These are phyloP conservation scores for Penicillium sp. DNA, from an alignment of 2,329 filamentous ascomycete genomes.

Conservation along the genomic window DNA sequence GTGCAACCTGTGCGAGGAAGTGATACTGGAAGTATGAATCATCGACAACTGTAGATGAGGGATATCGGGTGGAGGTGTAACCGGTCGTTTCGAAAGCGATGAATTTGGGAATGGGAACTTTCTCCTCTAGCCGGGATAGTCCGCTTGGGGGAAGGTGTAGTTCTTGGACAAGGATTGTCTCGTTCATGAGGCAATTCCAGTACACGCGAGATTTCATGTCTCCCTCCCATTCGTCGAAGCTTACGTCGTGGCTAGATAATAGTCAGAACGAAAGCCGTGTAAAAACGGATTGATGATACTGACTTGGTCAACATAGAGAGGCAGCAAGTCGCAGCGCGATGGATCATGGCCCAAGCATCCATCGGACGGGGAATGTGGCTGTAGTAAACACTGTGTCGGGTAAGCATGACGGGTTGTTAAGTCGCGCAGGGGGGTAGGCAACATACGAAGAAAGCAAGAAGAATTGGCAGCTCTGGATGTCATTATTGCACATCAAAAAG, in stretches of 20 bases:
- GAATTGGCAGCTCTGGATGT: slow-evolving; percentile 55
- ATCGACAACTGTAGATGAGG: slow-evolving; percentile 46
- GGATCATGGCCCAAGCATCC: slow-evolving; percentile 58
- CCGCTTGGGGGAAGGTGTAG: slow-evolving; percentile 55
- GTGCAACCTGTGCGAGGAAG: slow-evolving; percentile 59
- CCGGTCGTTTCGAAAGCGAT: slow-evolving; percentile 46
- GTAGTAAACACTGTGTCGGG: slow-evolving; percentile 46
- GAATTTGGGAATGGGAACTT: slow-evolving; percentile 57
- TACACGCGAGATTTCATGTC: slow-evolving; percentile 60
- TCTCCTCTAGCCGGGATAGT: slow-evolving; percentile 54
- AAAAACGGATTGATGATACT: slow-evolving; percentile 11
- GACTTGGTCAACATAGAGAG: slow-evolving; percentile 51
- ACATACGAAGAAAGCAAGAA: slow-evolving; percentile 53
- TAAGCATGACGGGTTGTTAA: slow-evolving; percentile 13
- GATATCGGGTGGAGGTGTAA: slow-evolving; percentile 34
- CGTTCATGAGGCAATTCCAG: slow-evolving; percentile 60
- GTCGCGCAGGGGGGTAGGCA: no score
- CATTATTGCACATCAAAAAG: slow-evolving; percentile 54
- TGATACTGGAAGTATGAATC: slow-evolving; percentile 60
- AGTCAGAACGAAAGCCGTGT: background rate
- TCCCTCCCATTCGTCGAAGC: slow-evolving; percentile 55
- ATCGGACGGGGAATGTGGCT: slow-evolving; percentile 56
- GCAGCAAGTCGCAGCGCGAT: slow-evolving; percentile 55
- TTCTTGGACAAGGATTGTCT: slow-evolving; percentile 59
- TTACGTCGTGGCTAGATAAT: slow-evolving; percentile 37